Evolutionary conservation across 495 filamentous ascomycete genomes (phyloP), one percentile per base, ranked within the genome.

Genomic region (Polyplosphaeria fusca): DNA sequence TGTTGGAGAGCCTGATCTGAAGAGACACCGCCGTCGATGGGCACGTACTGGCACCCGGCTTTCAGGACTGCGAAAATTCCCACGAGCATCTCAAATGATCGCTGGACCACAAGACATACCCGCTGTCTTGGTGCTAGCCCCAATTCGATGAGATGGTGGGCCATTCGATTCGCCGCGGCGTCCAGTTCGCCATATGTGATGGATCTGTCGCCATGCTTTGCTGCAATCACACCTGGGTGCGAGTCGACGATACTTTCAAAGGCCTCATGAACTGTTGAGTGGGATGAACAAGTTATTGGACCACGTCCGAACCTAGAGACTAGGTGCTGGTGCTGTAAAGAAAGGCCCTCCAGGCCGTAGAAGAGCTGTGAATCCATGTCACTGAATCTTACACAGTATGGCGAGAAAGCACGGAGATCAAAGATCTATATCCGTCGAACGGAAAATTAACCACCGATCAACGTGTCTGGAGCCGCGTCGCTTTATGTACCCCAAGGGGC

Each of bases 41-140:
- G 55, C 16, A 52, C 47, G 24, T 59, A 59, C 39, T 59, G 55
- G 27, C 55, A 59, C 20, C 55, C 55, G 5, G 55, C 55, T 19
- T 59, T 59, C 38, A 59, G 22, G 9, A 52, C 26, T 1, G 55
- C 55, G 22, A 59, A 24, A 18, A 59, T 59, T n/a, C 55, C 55
- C 11, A 59, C 47, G 3, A 59, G 30, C 55, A 59, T 59, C 23
- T 59, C 55, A 9, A 59, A 27, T 1, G 55, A 59, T 4, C 55
- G 55, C 23, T 59, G 55, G 11, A 59, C 55, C 1, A 59, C 47
- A 26, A 59, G 55, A 26, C 55, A 59, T 46, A 52, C 55, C 19
- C 55, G 37, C 39, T 59, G 55, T 22, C 38, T 51, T 1, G 55
- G 55, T 26, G 13, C 20, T 14, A 59, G 40, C 2, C 55, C 55